phyloP scores from a whole-genome alignment of 108 stramenopile species.

The Epipyxis sp. region DNA sequence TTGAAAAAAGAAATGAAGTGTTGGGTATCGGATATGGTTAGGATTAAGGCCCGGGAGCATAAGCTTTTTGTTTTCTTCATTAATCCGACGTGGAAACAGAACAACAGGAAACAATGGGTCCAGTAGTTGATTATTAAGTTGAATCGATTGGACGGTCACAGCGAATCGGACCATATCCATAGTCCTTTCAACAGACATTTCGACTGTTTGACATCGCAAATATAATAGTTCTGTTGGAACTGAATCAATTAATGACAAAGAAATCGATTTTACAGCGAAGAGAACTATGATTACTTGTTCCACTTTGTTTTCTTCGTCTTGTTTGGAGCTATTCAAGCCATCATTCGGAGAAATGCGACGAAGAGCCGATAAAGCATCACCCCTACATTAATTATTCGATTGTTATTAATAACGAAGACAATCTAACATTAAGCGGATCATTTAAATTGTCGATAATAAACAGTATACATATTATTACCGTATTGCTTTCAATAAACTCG shows the following conservation, averaged over 20 bases:
- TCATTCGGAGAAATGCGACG: neutral
- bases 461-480: too few relatives aligned
- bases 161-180: neutral
- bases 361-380: neutral
- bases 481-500: too few relatives aligned
- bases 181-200: neutral
- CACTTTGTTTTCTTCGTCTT: neutral
- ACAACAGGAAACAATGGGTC: constrained; percentile 20
- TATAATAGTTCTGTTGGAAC: constrained; percentile 14
- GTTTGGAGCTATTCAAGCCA: too few relatives aligned
- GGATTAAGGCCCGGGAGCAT: constrained; percentile 11
- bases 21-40: neutral
- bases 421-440: too few relatives aligned
- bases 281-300: neutral
- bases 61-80: neutral
- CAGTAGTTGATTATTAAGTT: constrained; percentile 11
- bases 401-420: too few relatives aligned
- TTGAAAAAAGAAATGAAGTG: constrained; percentile 1
- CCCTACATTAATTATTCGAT: too few relatives aligned
- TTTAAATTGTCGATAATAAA: too few relatives aligned
- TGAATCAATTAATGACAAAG: constrained; percentile 17
- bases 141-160: constrained; percentile 3
- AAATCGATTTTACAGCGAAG: neutral
- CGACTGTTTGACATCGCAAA: neutral
- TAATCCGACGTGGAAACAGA: constrained; percentile 15